A percentile compares a stretch with the other conserved stretches of the same genome.
phyloP scores from a whole-genome alignment of 2,329 filamentous ascomycete genomes.

The Colletotrichum scovillei region DNA sequence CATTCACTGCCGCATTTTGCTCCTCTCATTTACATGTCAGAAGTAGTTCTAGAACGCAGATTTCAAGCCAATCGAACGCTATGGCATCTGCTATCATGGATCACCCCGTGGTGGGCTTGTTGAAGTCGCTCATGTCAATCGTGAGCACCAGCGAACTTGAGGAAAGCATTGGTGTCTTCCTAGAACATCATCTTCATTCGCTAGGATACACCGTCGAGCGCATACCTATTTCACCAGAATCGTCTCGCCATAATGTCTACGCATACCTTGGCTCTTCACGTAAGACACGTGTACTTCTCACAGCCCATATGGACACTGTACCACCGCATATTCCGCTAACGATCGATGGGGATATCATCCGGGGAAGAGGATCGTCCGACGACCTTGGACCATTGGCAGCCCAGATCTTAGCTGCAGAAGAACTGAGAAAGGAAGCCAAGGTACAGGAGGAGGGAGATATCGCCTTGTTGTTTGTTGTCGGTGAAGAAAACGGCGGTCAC shows the following conservation, averaged over 20 bases:
- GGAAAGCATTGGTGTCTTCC: slow-evolving; percentile 47
- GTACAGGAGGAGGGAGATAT: slow-evolving; percentile 37
- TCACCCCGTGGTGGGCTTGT: slow-evolving; percentile 42
- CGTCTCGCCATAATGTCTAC: slow-evolving; percentile 50
- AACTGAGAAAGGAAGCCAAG: slow-evolving; percentile 33
- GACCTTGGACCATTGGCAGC: slow-evolving; percentile 48
- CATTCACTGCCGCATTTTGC: background rate
- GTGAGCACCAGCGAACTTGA: slow-evolving; percentile 50
- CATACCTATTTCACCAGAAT: slow-evolving; percentile 46
- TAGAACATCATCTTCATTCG: slow-evolving; percentile 44
- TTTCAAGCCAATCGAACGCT: background rate
- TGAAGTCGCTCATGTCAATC: slow-evolving; percentile 49
- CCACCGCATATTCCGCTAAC: slow-evolving; percentile 65
- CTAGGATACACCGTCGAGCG: slow-evolving; percentile 50
- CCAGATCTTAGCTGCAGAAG: slow-evolving; percentile 38
- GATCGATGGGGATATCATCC: slow-evolving; percentile 49
- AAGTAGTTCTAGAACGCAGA: background rate
- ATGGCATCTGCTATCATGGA: slow-evolving; percentile 24
- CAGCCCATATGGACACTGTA: slow-evolving; percentile 52
- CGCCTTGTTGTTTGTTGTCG: slow-evolving; percentile 40
- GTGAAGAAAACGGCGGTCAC: slow-evolving; percentile 40
- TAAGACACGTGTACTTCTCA: slow-evolving; percentile 46
- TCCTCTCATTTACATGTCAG: background rate
- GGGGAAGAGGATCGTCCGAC: slow-evolving; percentile 57
- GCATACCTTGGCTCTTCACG: slow-evolving; percentile 48